Percentiles rank a stretch among this genome's conserved stretches.
These are phyloP conservation scores for Colletotrichum destructivum DNA, from an alignment of 2,329 filamentous ascomycete species.

Conservation along the genomic window DNA sequence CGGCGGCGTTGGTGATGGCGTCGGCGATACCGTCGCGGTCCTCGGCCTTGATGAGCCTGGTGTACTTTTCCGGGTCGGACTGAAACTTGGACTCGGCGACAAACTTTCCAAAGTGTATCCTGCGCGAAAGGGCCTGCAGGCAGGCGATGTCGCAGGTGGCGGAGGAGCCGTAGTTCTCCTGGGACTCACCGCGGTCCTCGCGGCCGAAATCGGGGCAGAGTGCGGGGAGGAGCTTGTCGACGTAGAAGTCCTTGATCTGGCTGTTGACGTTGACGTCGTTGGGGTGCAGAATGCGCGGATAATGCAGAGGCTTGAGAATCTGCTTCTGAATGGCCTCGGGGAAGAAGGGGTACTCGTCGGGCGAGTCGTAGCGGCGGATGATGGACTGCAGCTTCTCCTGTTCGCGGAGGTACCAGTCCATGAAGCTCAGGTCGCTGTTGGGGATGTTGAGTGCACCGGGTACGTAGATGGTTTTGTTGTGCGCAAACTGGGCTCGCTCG, in stretches of 20 bases:
- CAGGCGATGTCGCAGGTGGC: conserved; percentile 93
- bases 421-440: conserved; percentile 80
- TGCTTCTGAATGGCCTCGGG: conserved; percentile 83
- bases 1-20: conserved; percentile 88
- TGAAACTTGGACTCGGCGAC: conserved; percentile 97
- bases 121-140: conserved; percentile 88
- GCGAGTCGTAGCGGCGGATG: conserved; percentile 94
- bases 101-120: conserved; percentile 99
- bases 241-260: conserved; percentile 89
- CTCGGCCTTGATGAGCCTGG: conserved; percentile 82
- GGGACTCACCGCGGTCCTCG: conserved; percentile 84
- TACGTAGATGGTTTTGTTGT: conserved; percentile 89
- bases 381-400: conserved; percentile 93
- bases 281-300: conserved; percentile 87
- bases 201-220: conserved; percentile 86
- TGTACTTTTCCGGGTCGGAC: conserved; percentile 85
- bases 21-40: conserved; percentile 87
- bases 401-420: conserved; percentile 94
- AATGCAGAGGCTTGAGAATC: conserved; percentile 89
- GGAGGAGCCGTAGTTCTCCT: conserved; percentile 95
- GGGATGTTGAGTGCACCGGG: conserved; percentile 87
- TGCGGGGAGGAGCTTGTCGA: conserved; percentile 84
- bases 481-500: conserved; percentile 96
- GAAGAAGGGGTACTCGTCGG: conserved; percentile 99
- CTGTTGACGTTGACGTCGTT: conserved; percentile 94